Evolutionary conservation across 805 yeast species (phyloP).

Genomic region (Cyberlindnera xylosilytica): DNA sequence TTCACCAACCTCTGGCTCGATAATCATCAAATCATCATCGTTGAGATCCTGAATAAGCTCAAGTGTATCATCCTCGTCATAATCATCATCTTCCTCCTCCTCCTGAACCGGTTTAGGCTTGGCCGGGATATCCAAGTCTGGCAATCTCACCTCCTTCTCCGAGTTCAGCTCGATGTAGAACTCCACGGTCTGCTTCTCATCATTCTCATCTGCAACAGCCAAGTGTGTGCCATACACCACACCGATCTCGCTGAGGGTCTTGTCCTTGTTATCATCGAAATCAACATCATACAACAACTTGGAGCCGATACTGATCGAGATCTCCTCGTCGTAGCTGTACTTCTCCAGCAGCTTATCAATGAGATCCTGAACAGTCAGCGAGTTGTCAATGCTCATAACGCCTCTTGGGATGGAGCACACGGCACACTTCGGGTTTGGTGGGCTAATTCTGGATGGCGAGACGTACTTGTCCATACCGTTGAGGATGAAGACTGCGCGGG

Average conservation of each 20-base stretch:
- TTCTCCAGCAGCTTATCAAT: constrained; percentile 45
- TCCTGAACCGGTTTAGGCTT: constrained; percentile 20
- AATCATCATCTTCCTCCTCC: constrained; percentile 25
- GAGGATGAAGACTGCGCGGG: constrained; percentile 51
- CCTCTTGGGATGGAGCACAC: constrained; percentile 61
- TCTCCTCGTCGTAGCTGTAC: constrained; percentile 53
- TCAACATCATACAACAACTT: constrained; percentile 78
- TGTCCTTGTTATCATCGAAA: constrained; percentile 71
- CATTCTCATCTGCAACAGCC: constrained; percentile 79
- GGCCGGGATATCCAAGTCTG: constrained; percentile 33
- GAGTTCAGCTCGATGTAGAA: constrained; percentile 42
- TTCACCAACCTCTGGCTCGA: constrained; percentile 18
- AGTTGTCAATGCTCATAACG: constrained; percentile 36
- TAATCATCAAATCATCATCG: constrained; percentile 22
- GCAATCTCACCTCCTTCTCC: constrained; percentile 26
- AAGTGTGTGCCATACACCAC: constrained; percentile 59
- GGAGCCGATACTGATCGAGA: constrained; percentile 53
- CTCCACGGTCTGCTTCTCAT: constrained; percentile 58
- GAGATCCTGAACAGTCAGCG: constrained; percentile 45
- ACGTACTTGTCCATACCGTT: constrained; percentile 59
- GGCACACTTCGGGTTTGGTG: constrained; percentile 70
- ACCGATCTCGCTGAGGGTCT: constrained; percentile 49
- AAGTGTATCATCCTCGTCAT: constrained; percentile 18
- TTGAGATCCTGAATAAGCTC: constrained; percentile 16
- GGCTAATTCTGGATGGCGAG: constrained; percentile 55